phyloP scores from a whole-genome alignment of 495 filamentous ascomycete genomes.

The Xylaria cubensis region DNA sequence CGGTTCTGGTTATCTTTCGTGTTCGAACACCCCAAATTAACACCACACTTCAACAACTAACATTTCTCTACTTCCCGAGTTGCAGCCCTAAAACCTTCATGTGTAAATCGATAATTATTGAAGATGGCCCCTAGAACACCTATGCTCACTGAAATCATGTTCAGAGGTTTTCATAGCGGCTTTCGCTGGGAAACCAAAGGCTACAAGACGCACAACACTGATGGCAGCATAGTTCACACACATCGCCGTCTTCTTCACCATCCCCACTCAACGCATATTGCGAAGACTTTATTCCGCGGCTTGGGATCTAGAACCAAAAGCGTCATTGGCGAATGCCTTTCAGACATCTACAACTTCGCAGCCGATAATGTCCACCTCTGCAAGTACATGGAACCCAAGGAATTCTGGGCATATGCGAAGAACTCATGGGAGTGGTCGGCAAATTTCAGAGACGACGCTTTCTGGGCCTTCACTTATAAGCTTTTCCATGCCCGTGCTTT shows the following conservation, averaged over 20 bases:
- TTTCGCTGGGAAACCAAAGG: constrained; percentile 29
- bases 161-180: constrained; percentile 14
- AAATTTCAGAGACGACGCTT: constrained; percentile 21
- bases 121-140: background rate
- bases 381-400: background rate
- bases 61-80: background rate
- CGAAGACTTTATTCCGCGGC: constrained; percentile 15
- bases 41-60: background rate
- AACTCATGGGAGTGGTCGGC: constrained; percentile 28
- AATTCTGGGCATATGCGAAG: constrained; percentile 31
- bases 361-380: constrained; percentile 26
- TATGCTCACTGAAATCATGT: background rate
- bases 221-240: background rate
- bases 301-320: background rate
- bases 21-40: background rate
- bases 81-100: background rate
- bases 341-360: constrained; percentile 29
- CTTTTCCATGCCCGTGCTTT: constrained; percentile 32
- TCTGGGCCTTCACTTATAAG: constrained; percentile 38
- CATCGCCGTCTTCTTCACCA: constrained; percentile 26
- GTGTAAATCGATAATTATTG: background rate
- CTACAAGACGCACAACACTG: background rate
- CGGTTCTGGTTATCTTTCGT: background rate
- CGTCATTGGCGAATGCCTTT: constrained; percentile 15
- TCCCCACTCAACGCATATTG: constrained; percentile 23